Evolutionary conservation across 1,284 basidiomycete genomes (phyloP).

Genomic region (Butyriboletus regius): DNA sequence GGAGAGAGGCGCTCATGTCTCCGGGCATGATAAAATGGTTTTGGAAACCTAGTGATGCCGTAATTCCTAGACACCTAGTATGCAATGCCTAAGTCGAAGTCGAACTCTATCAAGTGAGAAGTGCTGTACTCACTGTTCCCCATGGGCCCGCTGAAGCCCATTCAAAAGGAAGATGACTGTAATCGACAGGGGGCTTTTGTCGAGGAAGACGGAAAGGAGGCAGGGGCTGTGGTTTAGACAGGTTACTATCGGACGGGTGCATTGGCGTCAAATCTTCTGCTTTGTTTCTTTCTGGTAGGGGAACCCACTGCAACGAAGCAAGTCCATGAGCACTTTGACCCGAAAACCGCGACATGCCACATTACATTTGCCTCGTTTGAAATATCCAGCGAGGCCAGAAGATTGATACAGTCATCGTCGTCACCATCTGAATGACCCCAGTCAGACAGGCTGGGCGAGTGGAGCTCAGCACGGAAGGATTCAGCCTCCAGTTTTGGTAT

Average conservation of each 20-base stretch:
- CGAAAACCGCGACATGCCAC: background rate
- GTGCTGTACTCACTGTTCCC: conserved; percentile 18
- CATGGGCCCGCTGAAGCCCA: conserved; percentile 14
- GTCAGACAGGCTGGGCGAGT: conserved; percentile 1
- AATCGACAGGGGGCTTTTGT: conserved; percentile 15
- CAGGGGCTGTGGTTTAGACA: background rate
- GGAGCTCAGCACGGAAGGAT: background rate
- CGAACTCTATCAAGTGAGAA: background rate
- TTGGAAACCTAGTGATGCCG: conserved; percentile 23
- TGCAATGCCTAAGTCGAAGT: background rate
- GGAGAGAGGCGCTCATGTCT: conserved; percentile 21
- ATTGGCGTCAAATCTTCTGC: conserved; percentile 30
- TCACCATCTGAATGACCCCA: conserved; percentile 12
- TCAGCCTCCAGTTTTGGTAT: conserved; percentile 8
- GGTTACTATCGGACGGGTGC: conserved; percentile 1
- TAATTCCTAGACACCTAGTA: conserved; percentile 13
- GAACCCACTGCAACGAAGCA: conserved; percentile 19
- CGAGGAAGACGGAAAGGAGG: conserved; percentile 13
- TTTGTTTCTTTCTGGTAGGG: conserved; percentile 25
- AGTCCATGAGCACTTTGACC: conserved; percentile 3
- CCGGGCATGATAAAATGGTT: conserved; percentile 15
- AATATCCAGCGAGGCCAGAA: conserved; percentile 26
- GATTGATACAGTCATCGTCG: conserved; percentile 22
- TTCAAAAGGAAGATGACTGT: conserved; percentile 14
- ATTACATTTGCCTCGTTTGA: conserved; percentile 29